These are phyloP conservation scores for Entomortierella lignicola DNA, from an alignment of 192 early-diverging fungal species.

Conservation along the genomic window DNA sequence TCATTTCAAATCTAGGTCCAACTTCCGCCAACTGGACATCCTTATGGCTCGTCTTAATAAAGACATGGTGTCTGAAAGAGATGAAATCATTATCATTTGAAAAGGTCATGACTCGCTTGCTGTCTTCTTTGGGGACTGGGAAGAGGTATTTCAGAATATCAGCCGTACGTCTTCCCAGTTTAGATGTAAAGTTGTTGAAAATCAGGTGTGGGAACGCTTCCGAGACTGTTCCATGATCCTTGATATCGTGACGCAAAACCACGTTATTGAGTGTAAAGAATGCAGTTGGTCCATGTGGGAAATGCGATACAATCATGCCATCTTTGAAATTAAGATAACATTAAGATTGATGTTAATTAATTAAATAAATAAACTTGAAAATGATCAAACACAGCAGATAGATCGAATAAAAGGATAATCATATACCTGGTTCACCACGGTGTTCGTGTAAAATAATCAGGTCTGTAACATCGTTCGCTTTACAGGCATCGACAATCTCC, in stretches of 20 bases:
- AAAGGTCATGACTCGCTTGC: slow-evolving; percentile 97
- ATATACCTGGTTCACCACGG: slow-evolving; percentile 90
- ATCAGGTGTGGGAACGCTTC: slow-evolving; percentile 98
- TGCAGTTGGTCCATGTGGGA: slow-evolving; percentile 98
- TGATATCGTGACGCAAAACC: slow-evolving; percentile 96
- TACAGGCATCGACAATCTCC: slow-evolving; percentile 96
- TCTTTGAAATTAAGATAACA: slow-evolving; percentile 57
- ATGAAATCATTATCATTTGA: slow-evolving; percentile 96
- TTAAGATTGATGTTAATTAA: background rate
- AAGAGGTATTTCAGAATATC: slow-evolving; percentile 94
- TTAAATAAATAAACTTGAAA: too few relatives aligned
- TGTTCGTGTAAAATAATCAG: slow-evolving; percentile 96
- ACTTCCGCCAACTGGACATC: slow-evolving; percentile 96
- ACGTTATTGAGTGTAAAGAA: slow-evolving; percentile 99
- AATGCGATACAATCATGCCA: slow-evolving; percentile 93
- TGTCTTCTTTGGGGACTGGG: slow-evolving; percentile 97
- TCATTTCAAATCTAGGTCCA: slow-evolving; percentile 98
- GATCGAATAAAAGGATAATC: background rate
- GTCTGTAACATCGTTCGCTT: slow-evolving; percentile 94
- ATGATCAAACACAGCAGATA: too few relatives aligned
- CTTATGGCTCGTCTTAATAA: slow-evolving; percentile 86
- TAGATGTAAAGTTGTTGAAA: slow-evolving; percentile 93
- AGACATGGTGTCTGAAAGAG: slow-evolving; percentile 98
- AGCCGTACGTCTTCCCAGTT: slow-evolving; percentile 81
- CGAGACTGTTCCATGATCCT: slow-evolving; percentile 95